phyloP scores from a whole-genome alignment of 805 yeast genomes.

The Starmerella sp. region DNA sequence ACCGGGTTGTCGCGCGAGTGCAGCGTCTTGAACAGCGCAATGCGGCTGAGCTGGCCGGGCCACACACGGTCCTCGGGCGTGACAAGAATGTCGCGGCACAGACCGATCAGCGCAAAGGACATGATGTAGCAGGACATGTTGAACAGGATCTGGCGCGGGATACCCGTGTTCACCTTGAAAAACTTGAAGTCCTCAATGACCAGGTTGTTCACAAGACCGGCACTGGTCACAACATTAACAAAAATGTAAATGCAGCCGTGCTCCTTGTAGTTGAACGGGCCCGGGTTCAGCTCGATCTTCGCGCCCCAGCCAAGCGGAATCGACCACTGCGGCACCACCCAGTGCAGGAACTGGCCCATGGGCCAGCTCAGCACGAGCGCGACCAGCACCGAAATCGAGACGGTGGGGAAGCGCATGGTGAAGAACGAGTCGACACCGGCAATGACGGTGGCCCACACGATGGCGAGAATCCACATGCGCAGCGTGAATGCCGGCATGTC shows the following conservation, averaged over 20 bases:
- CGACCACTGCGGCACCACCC: constrained; percentile 28
- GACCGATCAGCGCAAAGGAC: constrained; percentile 59
- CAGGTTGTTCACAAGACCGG: constrained; percentile 24
- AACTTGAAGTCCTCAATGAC: constrained; percentile 35
- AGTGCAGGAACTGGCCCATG: constrained; percentile 43
- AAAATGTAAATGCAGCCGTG: constrained; percentile 44
- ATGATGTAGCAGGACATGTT: constrained; percentile 48
- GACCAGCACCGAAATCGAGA: constrained; percentile 42
- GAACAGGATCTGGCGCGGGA: constrained; percentile 46
- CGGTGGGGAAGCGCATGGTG: constrained; percentile 46
- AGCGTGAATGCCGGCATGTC: constrained; percentile 40
- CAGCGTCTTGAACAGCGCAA: constrained; percentile 47
- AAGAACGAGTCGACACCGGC: constrained; percentile 51
- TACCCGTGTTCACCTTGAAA: constrained; percentile 37
- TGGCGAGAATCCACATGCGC: constrained; percentile 45
- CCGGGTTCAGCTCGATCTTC: constrained; percentile 41
- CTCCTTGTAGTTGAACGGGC: constrained; percentile 54
- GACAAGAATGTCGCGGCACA: constrained; percentile 47
- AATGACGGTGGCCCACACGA: constrained; percentile 45
- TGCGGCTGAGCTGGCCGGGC: constrained; percentile 54
- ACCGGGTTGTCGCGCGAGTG: constrained; percentile 39
- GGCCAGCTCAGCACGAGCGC: constrained; percentile 57
- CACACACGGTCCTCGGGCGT: constrained; percentile 58
- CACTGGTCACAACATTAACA: constrained; percentile 22
- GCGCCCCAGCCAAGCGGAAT: constrained; percentile 24